phyloP scores from a whole-genome alignment of 2,329 filamentous ascomycete species.

The Passalora sequoiae region DNA sequence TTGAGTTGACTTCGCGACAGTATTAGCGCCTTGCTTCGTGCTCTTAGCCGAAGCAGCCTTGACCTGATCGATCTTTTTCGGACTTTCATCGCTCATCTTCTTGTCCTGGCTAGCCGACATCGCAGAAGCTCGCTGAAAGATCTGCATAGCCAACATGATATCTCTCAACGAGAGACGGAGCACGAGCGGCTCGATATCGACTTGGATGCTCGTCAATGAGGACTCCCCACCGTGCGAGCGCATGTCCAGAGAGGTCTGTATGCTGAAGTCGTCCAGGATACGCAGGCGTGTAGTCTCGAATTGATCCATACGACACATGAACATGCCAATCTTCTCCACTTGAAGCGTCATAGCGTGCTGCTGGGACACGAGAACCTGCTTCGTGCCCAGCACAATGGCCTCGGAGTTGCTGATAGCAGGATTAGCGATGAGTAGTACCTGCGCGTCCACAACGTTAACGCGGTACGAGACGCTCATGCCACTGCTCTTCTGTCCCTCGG shows the following conservation, averaged over 20 bases:
- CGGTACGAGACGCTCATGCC: constrained; percentile 78
- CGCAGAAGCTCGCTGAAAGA: constrained; percentile 83
- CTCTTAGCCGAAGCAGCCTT: constrained; percentile 34
- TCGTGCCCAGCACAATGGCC: constrained; percentile 89
- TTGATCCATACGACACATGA: constrained; percentile 94
- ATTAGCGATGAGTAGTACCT: constrained; percentile 94
- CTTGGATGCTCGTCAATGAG: constrained; percentile 68
- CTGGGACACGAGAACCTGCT: constrained; percentile 86
- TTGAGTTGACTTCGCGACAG: constrained; percentile 41
- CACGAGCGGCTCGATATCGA: constrained; percentile 87
- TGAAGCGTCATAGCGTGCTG: constrained; percentile 93
- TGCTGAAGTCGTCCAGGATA: constrained; percentile 93
- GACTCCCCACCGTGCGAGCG: constrained; percentile 55
- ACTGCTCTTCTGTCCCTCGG: constrained; percentile 34
- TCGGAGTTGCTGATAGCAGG: constrained; percentile 85
- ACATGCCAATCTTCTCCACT: constrained; percentile 94
- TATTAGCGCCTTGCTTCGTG: constrained; percentile 35
- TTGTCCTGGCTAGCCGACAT: constrained; percentile 56
- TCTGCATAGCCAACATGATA: constrained; percentile 89
- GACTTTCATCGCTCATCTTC: constrained; percentile 49
- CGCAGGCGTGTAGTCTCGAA: constrained; percentile 86
- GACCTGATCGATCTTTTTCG: constrained; percentile 52
- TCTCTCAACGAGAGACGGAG: constrained; percentile 86
- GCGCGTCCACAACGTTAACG: constrained; percentile 90
- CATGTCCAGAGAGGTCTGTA: constrained; percentile 82